Evolutionary conservation across 371 early-diverging fungal species (phyloP).

Genomic region (Mucor piriformis): DNA sequence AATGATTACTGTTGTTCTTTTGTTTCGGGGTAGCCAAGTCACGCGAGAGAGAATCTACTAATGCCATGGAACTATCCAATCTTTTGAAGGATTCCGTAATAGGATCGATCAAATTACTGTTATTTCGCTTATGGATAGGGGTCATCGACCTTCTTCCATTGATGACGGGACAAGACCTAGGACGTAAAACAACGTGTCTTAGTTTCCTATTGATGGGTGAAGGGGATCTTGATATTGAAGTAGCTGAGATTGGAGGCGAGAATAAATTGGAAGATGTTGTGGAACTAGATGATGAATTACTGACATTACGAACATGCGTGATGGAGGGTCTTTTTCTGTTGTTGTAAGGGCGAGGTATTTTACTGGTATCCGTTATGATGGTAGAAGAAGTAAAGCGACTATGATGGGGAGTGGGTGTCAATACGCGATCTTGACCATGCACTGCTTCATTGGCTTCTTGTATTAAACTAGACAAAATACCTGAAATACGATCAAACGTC

Average conservation of each 20-base stretch:
- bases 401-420: conserved; percentile 6
- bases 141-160: conserved; percentile 1
- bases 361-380: conserved; percentile 1
- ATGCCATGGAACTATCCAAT: conserved; percentile 45
- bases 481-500: conserved; percentile 48
- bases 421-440: conserved; percentile 36
- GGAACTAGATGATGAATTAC: conserved; percentile 10
- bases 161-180: conserved; percentile 16
- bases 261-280: conserved; percentile 11
- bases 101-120: conserved; percentile 15
- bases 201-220: conserved; percentile 18
- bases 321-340: conserved; percentile 9
- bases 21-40: conserved; percentile 34
- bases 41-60: conserved; percentile 51
- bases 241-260: conserved; percentile 16
- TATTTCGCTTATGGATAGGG: conserved; percentile 4
- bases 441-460: conserved; percentile 55
- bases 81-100: conserved; percentile 45
- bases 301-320: neutral
- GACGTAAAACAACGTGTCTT: conserved; percentile 18
- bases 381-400: conserved; percentile 11
- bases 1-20: neutral
- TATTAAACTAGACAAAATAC: conserved; percentile 40
- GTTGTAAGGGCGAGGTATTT: conserved; percentile 36
- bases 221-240: conserved; percentile 21